These are phyloP conservation scores for Kandelia obovata DNA, from an alignment of 345 rosid genomes.

Conservation along the genomic window DNA sequence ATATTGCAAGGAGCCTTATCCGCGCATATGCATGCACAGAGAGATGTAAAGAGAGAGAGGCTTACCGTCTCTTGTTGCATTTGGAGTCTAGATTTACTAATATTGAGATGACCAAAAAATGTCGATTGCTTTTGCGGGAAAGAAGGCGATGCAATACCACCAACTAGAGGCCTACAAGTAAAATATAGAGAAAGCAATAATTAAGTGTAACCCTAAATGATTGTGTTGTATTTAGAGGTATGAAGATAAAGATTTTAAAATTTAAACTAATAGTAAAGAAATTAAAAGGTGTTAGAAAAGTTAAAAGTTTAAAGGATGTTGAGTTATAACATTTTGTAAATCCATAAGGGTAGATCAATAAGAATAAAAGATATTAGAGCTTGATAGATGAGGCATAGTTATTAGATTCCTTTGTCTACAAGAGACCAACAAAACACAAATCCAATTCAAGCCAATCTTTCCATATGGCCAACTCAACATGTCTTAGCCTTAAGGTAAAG, in stretches of 20 bases:
- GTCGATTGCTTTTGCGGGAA: slow-evolving; percentile 44
- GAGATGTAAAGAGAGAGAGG: neutral
- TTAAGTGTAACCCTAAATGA: neutral
- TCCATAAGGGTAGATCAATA: no score
- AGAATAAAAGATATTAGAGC: no score
- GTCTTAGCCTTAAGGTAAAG: no score
- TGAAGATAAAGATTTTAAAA: neutral
- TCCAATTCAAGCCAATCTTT: no score
- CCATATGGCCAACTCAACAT: no score
- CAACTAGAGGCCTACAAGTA: slow-evolving; percentile 72
- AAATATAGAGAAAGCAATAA: neutral
- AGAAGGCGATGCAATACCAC: slow-evolving; percentile 45
- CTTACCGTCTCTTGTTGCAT: slow-evolving; percentile 56
- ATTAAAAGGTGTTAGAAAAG: no score
- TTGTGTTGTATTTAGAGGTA: neutral
- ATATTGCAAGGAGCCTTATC: no score
- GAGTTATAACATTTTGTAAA: no score
- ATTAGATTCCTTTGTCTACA: no score
- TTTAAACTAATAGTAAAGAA: neutral
- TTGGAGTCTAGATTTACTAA: slow-evolving; percentile 39
- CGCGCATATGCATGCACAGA: neutral
- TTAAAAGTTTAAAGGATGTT: no score
- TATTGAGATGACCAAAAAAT: slow-evolving; percentile 63
- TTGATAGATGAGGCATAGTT: no score
- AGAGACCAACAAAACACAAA: no score